A percentile compares a stretch with the other conserved stretches of the same genome.
Conservation (phyloP, 2,329 filamentous ascomycete species). For the Trichoderma koningiopsis region DNA sequence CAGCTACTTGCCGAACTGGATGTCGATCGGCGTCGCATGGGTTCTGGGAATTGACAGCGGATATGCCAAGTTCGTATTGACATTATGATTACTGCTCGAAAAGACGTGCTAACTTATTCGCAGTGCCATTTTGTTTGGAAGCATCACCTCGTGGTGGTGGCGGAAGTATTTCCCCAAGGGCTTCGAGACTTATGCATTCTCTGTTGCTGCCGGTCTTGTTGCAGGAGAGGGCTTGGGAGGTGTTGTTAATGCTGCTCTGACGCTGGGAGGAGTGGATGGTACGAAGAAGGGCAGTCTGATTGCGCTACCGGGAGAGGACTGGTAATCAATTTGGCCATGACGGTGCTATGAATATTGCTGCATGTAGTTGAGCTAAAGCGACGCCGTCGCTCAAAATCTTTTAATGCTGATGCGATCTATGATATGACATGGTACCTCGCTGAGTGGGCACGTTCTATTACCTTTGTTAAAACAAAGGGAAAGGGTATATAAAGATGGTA, state of each 20-base stretch:
- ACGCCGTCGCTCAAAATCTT: neutral
- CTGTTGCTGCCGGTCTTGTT: constrained; percentile 62
- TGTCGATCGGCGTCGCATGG: constrained; percentile 62
- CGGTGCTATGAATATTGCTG: neutral
- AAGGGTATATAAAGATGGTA: neutral
- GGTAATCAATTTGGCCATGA: neutral
- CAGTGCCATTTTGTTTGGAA: constrained; percentile 57
- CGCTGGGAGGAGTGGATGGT: constrained; percentile 40
- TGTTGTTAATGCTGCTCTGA: constrained; percentile 57
- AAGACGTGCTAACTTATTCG: neutral
- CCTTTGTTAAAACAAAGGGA: neutral
- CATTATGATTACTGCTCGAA: neutral
- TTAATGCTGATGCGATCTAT: neutral
- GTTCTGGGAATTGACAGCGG: constrained; percentile 56
- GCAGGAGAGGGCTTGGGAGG: constrained; percentile 66
- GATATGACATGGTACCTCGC: neutral
- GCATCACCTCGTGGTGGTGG: constrained; percentile 57
- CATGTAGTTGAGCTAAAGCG: neutral
- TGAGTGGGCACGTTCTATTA: neutral
- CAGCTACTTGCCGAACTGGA: constrained; percentile 64
- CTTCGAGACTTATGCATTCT: constrained; percentile 60
- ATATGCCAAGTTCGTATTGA: constrained; percentile 45
- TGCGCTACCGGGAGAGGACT: constrained; percentile 29
- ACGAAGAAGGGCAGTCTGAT: constrained; percentile 27
- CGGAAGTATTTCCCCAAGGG: constrained; percentile 50